Evolutionary conservation across 2,329 filamentous ascomycete genomes (phyloP).

Genomic region (Epichloe coenophiala): DNA sequence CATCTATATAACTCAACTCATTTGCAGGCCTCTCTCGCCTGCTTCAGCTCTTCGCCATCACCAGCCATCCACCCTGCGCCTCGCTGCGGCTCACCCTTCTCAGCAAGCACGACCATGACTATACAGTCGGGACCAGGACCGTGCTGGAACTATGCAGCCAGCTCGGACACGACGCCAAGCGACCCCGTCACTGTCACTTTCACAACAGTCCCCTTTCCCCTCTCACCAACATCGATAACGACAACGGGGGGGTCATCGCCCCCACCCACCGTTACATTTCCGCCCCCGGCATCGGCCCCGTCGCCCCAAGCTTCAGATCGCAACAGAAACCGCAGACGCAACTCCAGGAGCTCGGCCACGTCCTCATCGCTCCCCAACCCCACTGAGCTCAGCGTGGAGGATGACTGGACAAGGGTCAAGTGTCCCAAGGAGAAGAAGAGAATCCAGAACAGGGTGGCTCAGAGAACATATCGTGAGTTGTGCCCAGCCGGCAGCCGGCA

Average conservation of each 20-base stretch:
- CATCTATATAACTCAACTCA: background rate
- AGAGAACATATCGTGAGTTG: conserved; percentile 17
- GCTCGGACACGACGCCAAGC: background rate
- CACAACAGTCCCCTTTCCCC: conserved; percentile 1
- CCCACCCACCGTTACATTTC: background rate
- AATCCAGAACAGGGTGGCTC: conserved; percentile 8
- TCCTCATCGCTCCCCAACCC: conserved; percentile 3
- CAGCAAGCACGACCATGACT: conserved; percentile 1
- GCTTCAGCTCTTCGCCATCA: background rate
- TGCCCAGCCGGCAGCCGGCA: background rate
- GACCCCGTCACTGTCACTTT: background rate
- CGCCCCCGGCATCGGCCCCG: background rate
- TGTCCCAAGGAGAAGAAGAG: conserved; percentile 7
- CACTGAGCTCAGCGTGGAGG: conserved; percentile 4
- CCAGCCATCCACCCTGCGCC: background rate
- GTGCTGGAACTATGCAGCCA: conserved; percentile 1
- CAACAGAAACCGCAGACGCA: background rate
- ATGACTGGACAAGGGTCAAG: conserved; percentile 8
- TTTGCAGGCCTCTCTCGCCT: background rate
- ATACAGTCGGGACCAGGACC: background rate
- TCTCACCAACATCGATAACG: conserved; percentile 1
- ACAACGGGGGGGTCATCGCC: background rate
- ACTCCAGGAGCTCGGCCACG: background rate
- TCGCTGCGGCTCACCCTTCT: too few relatives aligned
- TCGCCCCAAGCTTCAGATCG: background rate